Evolutionary conservation across 1,284 basidiomycete genomes (phyloP), one percentile per base, ranked within the genome.

Genomic region (Heliocybe sulcata): DNA sequence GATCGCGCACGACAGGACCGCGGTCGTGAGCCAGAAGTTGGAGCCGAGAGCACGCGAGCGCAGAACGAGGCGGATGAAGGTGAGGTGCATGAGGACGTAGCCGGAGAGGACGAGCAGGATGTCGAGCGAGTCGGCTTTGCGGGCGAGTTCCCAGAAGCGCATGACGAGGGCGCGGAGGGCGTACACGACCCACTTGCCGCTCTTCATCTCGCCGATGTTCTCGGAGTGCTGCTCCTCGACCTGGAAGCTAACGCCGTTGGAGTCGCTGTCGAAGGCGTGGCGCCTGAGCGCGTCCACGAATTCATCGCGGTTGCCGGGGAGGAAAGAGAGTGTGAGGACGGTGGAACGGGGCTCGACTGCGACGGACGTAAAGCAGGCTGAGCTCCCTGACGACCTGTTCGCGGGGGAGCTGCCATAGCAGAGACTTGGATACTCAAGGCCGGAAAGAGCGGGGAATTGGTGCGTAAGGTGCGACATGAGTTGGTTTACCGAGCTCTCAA

Each of bases 101-200:
- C 95, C 97, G 3, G 89, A 81, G n/a, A 98, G 82, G 65, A 99
- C 93, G 61, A 98, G 87, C 54, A 96, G 79, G 65, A 99, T 98
- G 71, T 99, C 96, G 22, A 96, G 83, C 2, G 93, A 94, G 72
- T 98, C 93, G 25, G 97, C 94, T 74, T 92, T 92, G 83, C 90
- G 69, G 52, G 90, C 84, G 29, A 97, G 78, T 53, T 88, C 84
- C 81, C 87, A 94, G 76, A 96, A 95, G 16, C 94, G 83, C 55
- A 89, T 65, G 53, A 92, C 80, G 45, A 94, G 77, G 0, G 90
- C 85, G n/a, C 87, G 77, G 12, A 81, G 79, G 2, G 94, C 94
- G 63, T 94, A 94, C 0, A 89, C 85, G 42, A 95, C 79, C 93
- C 93, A 96, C 58, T 83, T 87, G 47, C 85, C 81, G 58, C 83